Conservation (phyloP, 2,329 filamentous ascomycete genomes). For the Simplicillium sp. region DNA sequence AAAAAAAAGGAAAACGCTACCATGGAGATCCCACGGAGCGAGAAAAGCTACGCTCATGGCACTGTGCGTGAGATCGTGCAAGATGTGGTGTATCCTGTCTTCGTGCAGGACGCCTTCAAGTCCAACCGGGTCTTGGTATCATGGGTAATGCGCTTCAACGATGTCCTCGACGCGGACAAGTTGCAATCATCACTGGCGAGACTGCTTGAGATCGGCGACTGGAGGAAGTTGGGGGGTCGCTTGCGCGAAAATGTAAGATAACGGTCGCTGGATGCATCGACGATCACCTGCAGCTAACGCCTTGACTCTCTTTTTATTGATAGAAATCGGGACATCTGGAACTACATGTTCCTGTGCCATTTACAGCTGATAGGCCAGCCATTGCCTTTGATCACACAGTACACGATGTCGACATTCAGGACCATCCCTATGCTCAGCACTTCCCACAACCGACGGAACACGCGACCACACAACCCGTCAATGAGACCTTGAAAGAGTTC, state of each 20-base stretch:
- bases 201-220: not conserved
- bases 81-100: not conserved
- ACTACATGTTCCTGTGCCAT: not conserved
- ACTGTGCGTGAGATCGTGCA: too few species aligned
- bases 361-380: not conserved
- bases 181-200: not conserved
- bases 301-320: not conserved
- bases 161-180: constrained; percentile 1
- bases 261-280: not conserved
- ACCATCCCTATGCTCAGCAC: not conserved
- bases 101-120: not conserved
- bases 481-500: not conserved
- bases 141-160: constrained; percentile 1
- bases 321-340: not conserved
- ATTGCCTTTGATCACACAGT: not conserved
- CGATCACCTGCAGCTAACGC: not conserved
- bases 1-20: too few species aligned
- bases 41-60: too few species aligned
- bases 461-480: not conserved
- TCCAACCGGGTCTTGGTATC: not conserved
- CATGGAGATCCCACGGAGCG: too few species aligned
- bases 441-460: not conserved
- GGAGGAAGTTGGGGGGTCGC: constrained; percentile 1
- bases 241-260: not conserved
- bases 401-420: not conserved